A percentile compares a stretch with the other conserved stretches of the same genome.
phyloP scores from a whole-genome alignment of 2,329 filamentous ascomycete genomes.

The Trichoderma atrobrunneum region DNA sequence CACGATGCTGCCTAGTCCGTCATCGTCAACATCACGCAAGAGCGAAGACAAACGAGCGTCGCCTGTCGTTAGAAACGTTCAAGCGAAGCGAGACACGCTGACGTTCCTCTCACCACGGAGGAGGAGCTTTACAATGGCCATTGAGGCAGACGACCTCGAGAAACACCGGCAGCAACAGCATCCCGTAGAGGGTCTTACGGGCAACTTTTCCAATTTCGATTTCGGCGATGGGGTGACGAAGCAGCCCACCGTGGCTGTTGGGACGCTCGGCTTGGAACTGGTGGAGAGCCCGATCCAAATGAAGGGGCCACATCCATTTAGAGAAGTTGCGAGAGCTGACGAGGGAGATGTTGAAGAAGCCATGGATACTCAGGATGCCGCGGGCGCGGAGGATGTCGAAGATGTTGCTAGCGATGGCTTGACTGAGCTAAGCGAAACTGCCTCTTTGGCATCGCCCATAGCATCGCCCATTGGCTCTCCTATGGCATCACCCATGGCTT shows the following conservation, averaged over 20 bases:
- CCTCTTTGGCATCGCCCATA: not conserved
- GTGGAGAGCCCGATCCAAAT: slow-evolving; percentile 18
- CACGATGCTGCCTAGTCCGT: slow-evolving; percentile 42
- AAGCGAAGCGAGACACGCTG: slow-evolving; percentile 51
- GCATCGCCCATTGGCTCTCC: not conserved
- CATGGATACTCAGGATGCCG: not conserved
- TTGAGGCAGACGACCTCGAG: slow-evolving; percentile 25
- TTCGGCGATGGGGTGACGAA: slow-evolving; percentile 35
- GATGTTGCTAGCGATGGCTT: not conserved
- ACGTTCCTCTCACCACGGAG: slow-evolving; percentile 45
- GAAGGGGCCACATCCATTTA: slow-evolving; percentile 10
- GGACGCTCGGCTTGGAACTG: slow-evolving; percentile 15
- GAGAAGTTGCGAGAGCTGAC: not conserved
- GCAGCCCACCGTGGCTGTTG: slow-evolving; percentile 14
- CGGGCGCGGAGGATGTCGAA: not conserved
- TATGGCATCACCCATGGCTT: not conserved
- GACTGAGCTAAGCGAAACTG: not conserved
- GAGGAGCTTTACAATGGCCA: slow-evolving; percentile 47
- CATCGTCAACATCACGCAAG: slow-evolving; percentile 38
- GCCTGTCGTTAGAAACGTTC: slow-evolving; percentile 48
- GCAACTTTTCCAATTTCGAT: slow-evolving; percentile 40
- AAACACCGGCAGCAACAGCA: slow-evolving; percentile 25
- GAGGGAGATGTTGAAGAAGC: not conserved
- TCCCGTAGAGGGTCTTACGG: slow-evolving; percentile 35
- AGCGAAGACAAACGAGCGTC: slow-evolving; percentile 42